phyloP scores from a whole-genome alignment of 1,284 basidiomycete species.

The Cryptococcus sp. region DNA sequence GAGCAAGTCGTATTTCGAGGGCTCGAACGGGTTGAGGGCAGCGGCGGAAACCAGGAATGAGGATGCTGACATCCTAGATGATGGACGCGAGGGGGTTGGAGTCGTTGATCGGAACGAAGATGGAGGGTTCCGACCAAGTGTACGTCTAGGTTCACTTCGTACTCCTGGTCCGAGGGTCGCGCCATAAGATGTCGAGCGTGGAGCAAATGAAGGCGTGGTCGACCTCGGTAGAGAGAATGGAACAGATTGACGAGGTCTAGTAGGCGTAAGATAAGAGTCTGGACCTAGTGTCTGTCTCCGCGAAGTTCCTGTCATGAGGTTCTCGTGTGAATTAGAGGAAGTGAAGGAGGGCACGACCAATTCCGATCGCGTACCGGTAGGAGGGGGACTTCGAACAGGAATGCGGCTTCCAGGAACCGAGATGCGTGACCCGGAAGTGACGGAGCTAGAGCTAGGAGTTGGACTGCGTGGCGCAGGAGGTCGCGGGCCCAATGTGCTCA shows the following conservation, averaged over 20 bases:
- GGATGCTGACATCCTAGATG: constrained; percentile 24
- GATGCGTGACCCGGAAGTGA: constrained; percentile 1
- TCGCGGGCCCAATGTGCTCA: constrained; percentile 5
- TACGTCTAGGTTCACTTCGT: constrained; percentile 10
- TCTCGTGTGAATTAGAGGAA: constrained; percentile 16
- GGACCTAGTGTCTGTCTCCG: not conserved
- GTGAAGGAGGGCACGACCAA: not conserved
- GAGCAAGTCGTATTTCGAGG: constrained; percentile 39
- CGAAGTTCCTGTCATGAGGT: not conserved
- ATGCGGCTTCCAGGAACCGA: not conserved
- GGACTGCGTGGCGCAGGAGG: constrained; percentile 14
- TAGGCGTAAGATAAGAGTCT: not conserved
- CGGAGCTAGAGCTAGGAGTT: constrained; percentile 17
- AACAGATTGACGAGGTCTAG: not conserved
- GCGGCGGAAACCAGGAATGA: constrained; percentile 8
- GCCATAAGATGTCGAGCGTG: not conserved
- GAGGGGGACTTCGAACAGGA: not conserved
- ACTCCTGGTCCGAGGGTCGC: not conserved
- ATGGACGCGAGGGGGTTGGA: constrained; percentile 28
- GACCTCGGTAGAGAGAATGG: not conserved
- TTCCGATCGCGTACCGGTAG: not conserved
- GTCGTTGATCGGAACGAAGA: constrained; percentile 33
- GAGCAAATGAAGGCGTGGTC: not conserved
- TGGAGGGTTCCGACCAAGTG: constrained; percentile 21
- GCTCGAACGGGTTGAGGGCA: constrained; percentile 27